Conservation (phyloP, 805 yeast genomes). For the Peterozyma toletana region DNA sequence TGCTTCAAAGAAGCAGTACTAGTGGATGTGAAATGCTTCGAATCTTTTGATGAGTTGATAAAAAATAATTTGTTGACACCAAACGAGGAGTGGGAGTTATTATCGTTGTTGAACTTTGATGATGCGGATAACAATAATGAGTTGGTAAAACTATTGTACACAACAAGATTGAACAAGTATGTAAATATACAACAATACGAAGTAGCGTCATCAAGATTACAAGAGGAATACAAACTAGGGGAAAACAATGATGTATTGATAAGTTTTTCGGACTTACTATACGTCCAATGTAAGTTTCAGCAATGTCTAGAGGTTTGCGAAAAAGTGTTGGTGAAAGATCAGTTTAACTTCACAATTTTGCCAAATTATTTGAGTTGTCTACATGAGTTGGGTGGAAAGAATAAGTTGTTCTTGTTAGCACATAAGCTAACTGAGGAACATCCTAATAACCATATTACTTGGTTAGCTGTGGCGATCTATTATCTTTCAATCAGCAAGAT, state of each 20-base stretch:
- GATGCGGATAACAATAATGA: constrained; percentile 77
- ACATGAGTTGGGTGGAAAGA: constrained; percentile 77
- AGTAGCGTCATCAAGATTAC: constrained; percentile 59
- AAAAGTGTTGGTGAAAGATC: constrained; percentile 48
- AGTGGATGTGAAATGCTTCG: constrained; percentile 88
- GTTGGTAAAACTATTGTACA: constrained; percentile 68
- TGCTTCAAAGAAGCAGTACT: constrained; percentile 80
- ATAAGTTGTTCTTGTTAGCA: constrained; percentile 71
- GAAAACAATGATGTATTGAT: constrained; percentile 64
- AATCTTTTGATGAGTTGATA: constrained; percentile 79
- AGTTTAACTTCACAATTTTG: constrained; percentile 60
- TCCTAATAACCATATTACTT: constrained; percentile 76
- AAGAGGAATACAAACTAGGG: constrained; percentile 65
- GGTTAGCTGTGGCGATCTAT: constrained; percentile 91
- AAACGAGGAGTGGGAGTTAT: constrained; percentile 77
- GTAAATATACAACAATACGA: constrained; percentile 47
- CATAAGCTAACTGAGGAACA: constrained; percentile 82
- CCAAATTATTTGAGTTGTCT: constrained; percentile 81
- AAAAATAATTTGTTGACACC: constrained; percentile 73
- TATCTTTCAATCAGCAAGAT: constrained; percentile 69
- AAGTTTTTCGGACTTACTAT: constrained; percentile 62
- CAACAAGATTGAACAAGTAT: constrained; percentile 70
- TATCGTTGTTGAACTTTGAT: constrained; percentile 54
- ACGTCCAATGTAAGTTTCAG: constrained; percentile 71
- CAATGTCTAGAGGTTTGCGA: constrained; percentile 75